phyloP scores from a whole-genome alignment of 1,284 basidiomycete species.

The Melampsora americana region DNA sequence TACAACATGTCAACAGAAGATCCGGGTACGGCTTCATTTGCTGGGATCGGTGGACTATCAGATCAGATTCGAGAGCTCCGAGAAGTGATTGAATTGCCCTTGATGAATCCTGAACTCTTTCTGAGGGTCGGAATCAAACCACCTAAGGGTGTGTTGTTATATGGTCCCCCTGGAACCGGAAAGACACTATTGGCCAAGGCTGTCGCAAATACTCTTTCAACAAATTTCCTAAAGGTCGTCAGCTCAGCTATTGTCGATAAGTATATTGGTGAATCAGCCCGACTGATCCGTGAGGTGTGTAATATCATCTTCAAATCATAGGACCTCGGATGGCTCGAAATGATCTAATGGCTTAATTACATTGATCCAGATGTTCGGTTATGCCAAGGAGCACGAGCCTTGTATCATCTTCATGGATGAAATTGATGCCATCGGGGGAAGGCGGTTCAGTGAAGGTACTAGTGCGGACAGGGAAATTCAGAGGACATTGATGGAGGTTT shows the following conservation, averaged over 20 bases:
- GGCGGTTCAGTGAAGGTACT: conserved; percentile 96
- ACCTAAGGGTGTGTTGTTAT: conserved; percentile 87
- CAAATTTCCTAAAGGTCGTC: conserved; percentile 97
- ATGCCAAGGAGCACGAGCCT: conserved; percentile 93
- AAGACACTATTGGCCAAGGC: conserved; percentile 94
- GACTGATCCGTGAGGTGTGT: conserved; percentile 66
- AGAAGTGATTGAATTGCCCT: conserved; percentile 92
- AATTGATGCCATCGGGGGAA: conserved; percentile 93
- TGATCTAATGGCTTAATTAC: background rate
- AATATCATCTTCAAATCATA: background rate
- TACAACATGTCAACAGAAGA: conserved; percentile 99
- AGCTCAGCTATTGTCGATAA: conserved; percentile 99
- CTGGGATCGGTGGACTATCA: conserved; percentile 90
- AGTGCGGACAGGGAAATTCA: conserved; percentile 98
- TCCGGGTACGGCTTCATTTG: conserved; percentile 89
- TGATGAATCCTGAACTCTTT: conserved; percentile 94
- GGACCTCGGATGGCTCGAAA: too few species aligned
- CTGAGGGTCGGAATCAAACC: conserved; percentile 91
- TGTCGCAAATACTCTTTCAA: conserved; percentile 89
- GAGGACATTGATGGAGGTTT: conserved; percentile 94
- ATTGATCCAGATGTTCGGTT: conserved; percentile 86
- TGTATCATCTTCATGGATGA: conserved; percentile 99
- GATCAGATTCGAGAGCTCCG: conserved; percentile 96
- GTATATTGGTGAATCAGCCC: conserved; percentile 96
- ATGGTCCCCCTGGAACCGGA: conserved; percentile 89